Percentiles rank a stretch among this genome's conserved stretches.
Evolutionary conservation across 805 yeast genomes (phyloP).

Genomic region (Priceomyces medius): DNA sequence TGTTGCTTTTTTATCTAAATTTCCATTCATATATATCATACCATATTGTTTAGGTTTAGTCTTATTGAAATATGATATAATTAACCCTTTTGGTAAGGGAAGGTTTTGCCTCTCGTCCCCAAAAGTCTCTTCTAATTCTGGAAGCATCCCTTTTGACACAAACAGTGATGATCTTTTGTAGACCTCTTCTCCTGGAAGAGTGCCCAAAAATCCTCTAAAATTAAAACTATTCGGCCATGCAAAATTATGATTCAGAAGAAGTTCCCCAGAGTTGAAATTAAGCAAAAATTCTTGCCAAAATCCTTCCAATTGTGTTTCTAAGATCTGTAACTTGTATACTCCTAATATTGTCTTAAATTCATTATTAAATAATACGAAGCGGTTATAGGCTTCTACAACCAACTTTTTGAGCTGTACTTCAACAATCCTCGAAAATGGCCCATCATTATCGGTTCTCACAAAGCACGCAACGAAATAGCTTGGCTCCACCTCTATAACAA

Average conservation of each 20-base stretch:
- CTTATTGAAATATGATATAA: constrained; percentile 28
- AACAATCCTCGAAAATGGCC: constrained; percentile 17
- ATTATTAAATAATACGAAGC: constrained; percentile 28
- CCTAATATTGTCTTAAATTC: constrained; percentile 17
- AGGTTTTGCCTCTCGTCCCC: constrained; percentile 2
- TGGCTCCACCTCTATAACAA: constrained; percentile 25
- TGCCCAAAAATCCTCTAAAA: constrained; percentile 36
- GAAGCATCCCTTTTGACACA: constrained; percentile 11
- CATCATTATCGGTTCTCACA: constrained; percentile 8
- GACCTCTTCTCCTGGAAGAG: constrained; percentile 17
- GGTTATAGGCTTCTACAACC: constrained; percentile 19
- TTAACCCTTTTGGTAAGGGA: constrained; percentile 22
- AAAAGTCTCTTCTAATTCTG: constrained; percentile 21
- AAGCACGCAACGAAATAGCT: constrained; percentile 27
- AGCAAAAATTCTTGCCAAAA: constrained; percentile 31
- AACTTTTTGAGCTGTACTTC: constrained; percentile 26
- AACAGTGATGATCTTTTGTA: constrained; percentile 30
- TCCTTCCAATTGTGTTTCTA: constrained; percentile 17
- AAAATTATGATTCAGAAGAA: not conserved
- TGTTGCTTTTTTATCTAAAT: constrained; percentile 4
- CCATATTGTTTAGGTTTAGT: constrained; percentile 32
- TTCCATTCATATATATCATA: constrained; percentile 18
- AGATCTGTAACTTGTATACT: constrained; percentile 15
- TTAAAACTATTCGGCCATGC: constrained; percentile 38
- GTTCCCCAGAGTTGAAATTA: not conserved